These are phyloP conservation scores for Mentha longifolia DNA, from an alignment of 257 asterid species.

Conservation along the genomic window DNA sequence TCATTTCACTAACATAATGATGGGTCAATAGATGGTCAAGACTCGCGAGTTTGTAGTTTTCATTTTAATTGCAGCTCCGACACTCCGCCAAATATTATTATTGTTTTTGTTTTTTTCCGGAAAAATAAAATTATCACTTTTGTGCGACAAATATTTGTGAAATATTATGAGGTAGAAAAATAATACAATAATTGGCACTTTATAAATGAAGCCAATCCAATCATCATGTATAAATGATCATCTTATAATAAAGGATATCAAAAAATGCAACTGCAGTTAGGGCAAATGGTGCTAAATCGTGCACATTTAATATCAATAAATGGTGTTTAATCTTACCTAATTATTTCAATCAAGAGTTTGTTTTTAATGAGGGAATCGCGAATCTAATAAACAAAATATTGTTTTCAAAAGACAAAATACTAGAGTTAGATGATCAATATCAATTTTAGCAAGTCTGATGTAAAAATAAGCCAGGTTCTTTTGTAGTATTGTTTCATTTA, in stretches of 20 bases:
- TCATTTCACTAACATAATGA: slow-evolving; percentile 28
- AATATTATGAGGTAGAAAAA: neutral
- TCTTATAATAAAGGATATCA: neutral
- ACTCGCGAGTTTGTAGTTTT: slow-evolving; percentile 28
- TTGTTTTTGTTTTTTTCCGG: neutral
- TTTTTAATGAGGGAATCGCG: neutral
- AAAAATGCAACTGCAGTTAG: neutral
- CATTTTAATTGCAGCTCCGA: slow-evolving; percentile 14
- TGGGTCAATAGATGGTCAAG: slow-evolving; percentile 41
- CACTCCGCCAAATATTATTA: neutral
- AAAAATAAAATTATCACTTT: neutral
- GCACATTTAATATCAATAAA: neutral
- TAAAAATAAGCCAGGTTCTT: no score
- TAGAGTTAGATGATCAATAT: no score
- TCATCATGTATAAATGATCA: slow-evolving; percentile 6
- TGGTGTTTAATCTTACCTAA: neutral
- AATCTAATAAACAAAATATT: neutral
- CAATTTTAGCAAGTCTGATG: no score
- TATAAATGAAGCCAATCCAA: neutral
- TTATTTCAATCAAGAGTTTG: neutral
- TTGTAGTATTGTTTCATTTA: no score
- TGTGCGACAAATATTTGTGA: neutral
- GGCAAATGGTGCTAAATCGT: neutral
- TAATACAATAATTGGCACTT: neutral
- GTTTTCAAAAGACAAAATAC: no score